Evolutionary conservation across 352 stramenopile species (phyloP).

Genomic region (Elongisporangium undulatum): DNA sequence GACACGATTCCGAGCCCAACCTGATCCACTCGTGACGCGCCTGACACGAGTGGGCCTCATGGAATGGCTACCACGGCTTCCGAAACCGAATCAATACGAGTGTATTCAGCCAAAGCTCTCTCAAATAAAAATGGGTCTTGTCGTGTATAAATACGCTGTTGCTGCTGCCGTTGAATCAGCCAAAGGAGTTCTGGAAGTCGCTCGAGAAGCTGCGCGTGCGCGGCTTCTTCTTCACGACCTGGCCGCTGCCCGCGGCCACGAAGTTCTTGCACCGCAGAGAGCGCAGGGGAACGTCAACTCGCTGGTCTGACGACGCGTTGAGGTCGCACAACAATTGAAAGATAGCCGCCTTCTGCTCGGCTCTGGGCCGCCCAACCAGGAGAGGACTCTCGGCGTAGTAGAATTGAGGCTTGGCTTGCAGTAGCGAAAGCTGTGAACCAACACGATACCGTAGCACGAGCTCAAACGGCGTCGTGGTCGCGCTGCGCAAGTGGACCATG

Average conservation of each 20-base stretch:
- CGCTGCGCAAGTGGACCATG: slow-evolving; percentile 41
- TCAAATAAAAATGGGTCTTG: neutral
- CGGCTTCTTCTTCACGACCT: slow-evolving; percentile 50
- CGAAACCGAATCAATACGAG: neutral
- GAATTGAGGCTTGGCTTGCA: slow-evolving; percentile 26
- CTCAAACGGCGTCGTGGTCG: slow-evolving; percentile 40
- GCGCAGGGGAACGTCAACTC: slow-evolving; percentile 54
- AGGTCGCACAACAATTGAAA: slow-evolving; percentile 47
- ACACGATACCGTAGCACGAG: slow-evolving; percentile 49
- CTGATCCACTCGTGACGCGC: neutral
- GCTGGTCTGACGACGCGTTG: slow-evolving; percentile 37
- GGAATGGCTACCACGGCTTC: neutral
- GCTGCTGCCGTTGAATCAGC: too few relatives aligned
- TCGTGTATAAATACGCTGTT: slow-evolving; percentile 6
- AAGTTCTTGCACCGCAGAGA: slow-evolving; percentile 67
- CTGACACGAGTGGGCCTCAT: neutral
- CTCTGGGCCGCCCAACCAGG: slow-evolving; percentile 38
- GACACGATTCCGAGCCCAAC: neutral
- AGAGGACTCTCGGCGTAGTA: slow-evolving; percentile 64
- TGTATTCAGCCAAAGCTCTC: too few relatives aligned
- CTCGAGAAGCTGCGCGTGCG: slow-evolving; percentile 18
- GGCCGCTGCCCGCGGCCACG: slow-evolving; percentile 39
- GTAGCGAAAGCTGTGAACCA: slow-evolving; percentile 17
- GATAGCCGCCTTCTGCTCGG: slow-evolving; percentile 44
- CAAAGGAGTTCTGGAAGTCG: slow-evolving; percentile 29